Conservation (phyloP, 116 monocot species). For the Dioscorea cayenensis region DNA sequence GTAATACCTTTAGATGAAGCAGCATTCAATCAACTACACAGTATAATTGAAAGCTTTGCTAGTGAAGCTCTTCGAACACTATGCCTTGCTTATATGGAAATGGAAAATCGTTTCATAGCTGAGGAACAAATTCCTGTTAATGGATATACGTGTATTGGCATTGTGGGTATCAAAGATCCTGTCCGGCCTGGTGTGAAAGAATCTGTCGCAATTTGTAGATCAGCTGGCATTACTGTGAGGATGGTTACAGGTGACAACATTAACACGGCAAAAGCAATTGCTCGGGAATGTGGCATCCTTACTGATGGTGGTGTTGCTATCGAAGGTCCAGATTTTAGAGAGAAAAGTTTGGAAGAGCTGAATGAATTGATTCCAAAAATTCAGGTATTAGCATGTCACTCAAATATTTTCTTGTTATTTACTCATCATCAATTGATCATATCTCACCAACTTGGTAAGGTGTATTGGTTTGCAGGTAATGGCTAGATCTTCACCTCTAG, state of each 20-base stretch:
- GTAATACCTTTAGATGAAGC: slow-evolving; percentile 35
- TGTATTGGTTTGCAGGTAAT: slow-evolving; percentile 12
- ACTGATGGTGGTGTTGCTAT: slow-evolving; percentile 70
- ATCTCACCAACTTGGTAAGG: not conserved
- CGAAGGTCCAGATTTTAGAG: slow-evolving; percentile 73
- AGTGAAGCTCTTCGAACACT: slow-evolving; percentile 69
- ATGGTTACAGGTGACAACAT: slow-evolving; percentile 89
- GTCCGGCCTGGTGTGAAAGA: slow-evolving; percentile 70
- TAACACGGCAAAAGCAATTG: slow-evolving; percentile 79
- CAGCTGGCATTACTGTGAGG: slow-evolving; percentile 67
- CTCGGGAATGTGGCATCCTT: slow-evolving; percentile 74
- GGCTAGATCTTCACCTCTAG: slow-evolving; percentile 34
- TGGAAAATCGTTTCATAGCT: slow-evolving; percentile 26
- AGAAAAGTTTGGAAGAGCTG: slow-evolving; percentile 43
- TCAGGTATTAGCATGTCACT: slow-evolving; percentile 33
- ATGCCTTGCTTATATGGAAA: slow-evolving; percentile 67
- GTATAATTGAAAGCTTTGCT: slow-evolving; percentile 56
- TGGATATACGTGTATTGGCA: slow-evolving; percentile 67
- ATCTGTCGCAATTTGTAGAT: slow-evolving; percentile 56
- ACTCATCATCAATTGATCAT: not conserved
- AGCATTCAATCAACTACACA: slow-evolving; percentile 15
- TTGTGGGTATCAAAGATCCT: slow-evolving; percentile 81
- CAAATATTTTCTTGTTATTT: not conserved
- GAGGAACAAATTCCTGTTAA: slow-evolving; percentile 37
- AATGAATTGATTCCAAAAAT: slow-evolving; percentile 57